Base-by-base conservation (phyloP, 2,329 filamentous ascomycete genomes). In the Cryphonectria radicalis region DNA sequence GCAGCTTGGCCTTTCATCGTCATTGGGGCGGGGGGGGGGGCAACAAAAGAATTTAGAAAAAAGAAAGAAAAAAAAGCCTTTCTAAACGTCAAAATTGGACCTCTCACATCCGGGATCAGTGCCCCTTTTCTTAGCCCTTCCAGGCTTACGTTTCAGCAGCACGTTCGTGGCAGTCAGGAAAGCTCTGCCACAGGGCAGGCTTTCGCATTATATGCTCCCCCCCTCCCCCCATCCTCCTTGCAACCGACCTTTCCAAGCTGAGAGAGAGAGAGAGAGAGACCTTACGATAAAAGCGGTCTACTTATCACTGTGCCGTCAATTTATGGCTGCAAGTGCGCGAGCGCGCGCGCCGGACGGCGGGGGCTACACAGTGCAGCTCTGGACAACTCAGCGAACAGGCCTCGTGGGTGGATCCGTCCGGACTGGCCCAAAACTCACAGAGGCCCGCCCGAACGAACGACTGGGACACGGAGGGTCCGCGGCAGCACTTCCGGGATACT, bases 221-320 rank as follows among this genome's bases (percentile, higher is more conserved):
- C n/a, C n/a, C n/a, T n/a, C 43, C 68, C 68, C 60, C 46, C 28
- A 28, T 67, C 50, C 32, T 65, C 57, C 35, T 53, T 25, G 66
- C 22, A 55, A 35, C 64, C 67, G 6, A 67, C 55, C 22, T 37
- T 17, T 40, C 22, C 40, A 57, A 28, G 46, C 42, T 35, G 42
- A 69, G 40, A 66, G 19, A 17, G 17, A 59, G 28, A 28, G 32
- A 35, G 37, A 37, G 22, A 14, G 28, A 35, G 5, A 66, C 67
- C 63, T 67, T 67, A 66, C 63, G 72, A 73, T 69, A 69, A 64
- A 69, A 67, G 72, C 72, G 72, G 72, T 71, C 72, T 73, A 69
- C 72, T 71, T 69, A 69, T 73, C 69, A 60, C 67, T 66, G 67
- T 66, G 63, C 62, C 67, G 63, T 66, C 59, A 65, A 43, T 32